Evolutionary conservation across 768 basidiomycete genomes (phyloP).

Genomic region (Boletales sp.): DNA sequence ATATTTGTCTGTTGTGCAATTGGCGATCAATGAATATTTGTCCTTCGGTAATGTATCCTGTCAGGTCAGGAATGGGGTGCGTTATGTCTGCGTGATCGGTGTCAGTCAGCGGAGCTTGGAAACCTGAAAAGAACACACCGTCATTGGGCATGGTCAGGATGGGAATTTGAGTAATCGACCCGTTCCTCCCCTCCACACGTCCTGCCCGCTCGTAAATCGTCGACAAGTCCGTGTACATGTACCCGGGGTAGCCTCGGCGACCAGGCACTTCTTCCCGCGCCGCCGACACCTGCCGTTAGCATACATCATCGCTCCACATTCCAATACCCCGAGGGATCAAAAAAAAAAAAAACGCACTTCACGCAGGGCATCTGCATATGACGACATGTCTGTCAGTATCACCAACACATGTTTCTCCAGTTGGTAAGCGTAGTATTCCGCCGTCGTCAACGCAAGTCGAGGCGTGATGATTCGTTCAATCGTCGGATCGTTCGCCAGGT

Average conservation of each 20-base stretch:
- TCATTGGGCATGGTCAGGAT: constrained; percentile 99
- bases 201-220: constrained; percentile 99
- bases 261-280: constrained; percentile 99
- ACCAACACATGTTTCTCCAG: constrained; percentile 99
- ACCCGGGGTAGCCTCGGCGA: constrained; percentile 96
- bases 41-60: constrained; percentile 98
- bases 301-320: constrained; percentile 2
- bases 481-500: constrained; percentile 97
- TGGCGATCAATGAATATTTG: constrained; percentile 99
- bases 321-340: constrained; percentile 15
- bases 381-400: constrained; percentile 98
- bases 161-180: constrained; percentile 99
- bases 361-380: constrained; percentile 94
- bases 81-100: constrained; percentile 76
- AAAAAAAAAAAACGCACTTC: constrained; percentile 53
- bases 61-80: constrained; percentile 99
- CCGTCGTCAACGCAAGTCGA: constrained; percentile 94
- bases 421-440: constrained; percentile 99
- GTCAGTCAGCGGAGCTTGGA: constrained; percentile 22
- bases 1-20: constrained; percentile 94
- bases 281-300: constrained; percentile 66
- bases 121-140: constrained; percentile 50
- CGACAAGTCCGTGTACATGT: constrained; percentile 99
- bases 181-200: constrained; percentile 95
- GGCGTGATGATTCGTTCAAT: constrained; percentile 99